These are phyloP conservation scores for Podaxis sp. DNA, from an alignment of 768 basidiomycete species.

Conservation along the genomic window DNA sequence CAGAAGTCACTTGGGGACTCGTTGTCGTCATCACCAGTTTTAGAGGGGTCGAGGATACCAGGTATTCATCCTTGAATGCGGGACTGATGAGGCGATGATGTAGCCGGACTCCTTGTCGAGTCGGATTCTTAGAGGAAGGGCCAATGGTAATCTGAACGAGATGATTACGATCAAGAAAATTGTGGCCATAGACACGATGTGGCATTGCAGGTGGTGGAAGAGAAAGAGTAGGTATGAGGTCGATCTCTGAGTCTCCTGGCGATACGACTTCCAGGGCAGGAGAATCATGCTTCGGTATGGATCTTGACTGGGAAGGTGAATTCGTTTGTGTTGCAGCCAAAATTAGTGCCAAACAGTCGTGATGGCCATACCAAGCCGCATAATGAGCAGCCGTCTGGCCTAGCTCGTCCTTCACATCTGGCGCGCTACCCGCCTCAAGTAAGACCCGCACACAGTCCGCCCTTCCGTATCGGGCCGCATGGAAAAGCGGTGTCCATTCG, in stretches of 20 bases:
- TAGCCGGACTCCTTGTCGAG: conserved; percentile 54
- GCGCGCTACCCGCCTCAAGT: conserved; percentile 73
- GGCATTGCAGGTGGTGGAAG: conserved; percentile 98
- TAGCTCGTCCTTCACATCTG: conserved; percentile 79
- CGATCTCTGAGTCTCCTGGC: conserved; percentile 67
- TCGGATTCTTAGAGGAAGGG: conserved; percentile 44
- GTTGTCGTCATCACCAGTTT: conserved; percentile 91
- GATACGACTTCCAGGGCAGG: conserved; percentile 35
- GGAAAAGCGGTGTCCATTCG: conserved; percentile 97
- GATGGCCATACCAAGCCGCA: conserved; percentile 94
- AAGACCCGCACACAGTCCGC: conserved; percentile 72
- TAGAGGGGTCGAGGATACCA: conserved; percentile 76
- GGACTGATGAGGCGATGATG: conserved; percentile 74
- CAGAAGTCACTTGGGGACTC: conserved; percentile 76
- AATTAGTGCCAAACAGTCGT: conserved; percentile 61
- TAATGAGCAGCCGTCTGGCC: conserved; percentile 87
- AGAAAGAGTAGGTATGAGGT: conserved; percentile 91
- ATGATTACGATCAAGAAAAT: conserved; percentile 83
- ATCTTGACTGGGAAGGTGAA: conserved; percentile 23
- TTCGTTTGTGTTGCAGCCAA: conserved; percentile 40
- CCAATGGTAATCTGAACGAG: conserved; percentile 88
- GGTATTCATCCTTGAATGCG: conserved; percentile 61
- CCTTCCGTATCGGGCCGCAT: conserved; percentile 88
- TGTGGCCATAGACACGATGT: conserved; percentile 96
- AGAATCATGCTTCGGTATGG: conserved; percentile 30